phyloP scores from a whole-genome alignment of 176 grass and related monocot species.

The Aegilops longissima region DNA sequence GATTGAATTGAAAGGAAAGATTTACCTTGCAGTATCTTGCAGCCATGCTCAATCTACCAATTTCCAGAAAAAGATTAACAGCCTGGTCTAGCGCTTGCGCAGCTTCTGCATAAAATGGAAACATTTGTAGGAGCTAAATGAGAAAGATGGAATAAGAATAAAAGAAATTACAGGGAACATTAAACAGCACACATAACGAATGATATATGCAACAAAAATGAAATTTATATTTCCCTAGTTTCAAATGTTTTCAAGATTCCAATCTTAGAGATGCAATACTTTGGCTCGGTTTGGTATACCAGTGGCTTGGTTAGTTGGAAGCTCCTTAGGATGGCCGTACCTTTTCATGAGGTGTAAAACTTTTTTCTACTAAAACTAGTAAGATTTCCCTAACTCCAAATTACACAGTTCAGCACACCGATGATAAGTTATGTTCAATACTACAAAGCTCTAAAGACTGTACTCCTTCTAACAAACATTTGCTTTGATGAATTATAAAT shows the following conservation, averaged over 20 bases:
- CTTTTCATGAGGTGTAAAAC: not conserved
- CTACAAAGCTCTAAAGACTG: not conserved
- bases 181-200: not conserved
- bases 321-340: not conserved
- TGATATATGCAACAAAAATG: not conserved
- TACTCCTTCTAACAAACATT: not conserved
- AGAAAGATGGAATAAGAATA: not conserved
- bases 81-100: slow-evolving; percentile 77
- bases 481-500: not conserved
- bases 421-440: not conserved
- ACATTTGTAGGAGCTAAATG: not conserved
- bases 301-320: not conserved
- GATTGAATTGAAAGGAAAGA: slow-evolving; percentile 3
- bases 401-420: not conserved
- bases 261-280: not conserved
- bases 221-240: not conserved
- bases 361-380: not conserved
- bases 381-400: not conserved
- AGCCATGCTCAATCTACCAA: slow-evolving; percentile 97
- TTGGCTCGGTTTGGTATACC: not conserved
- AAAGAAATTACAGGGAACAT: slow-evolving; percentile 6
- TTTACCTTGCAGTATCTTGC: slow-evolving; percentile 98
- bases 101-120: slow-evolving; percentile 61
- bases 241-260: not conserved
- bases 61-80: slow-evolving; percentile 93